Evolutionary conservation across 345 rosid genomes (phyloP).

Genomic region (Murraya paniculata): DNA sequence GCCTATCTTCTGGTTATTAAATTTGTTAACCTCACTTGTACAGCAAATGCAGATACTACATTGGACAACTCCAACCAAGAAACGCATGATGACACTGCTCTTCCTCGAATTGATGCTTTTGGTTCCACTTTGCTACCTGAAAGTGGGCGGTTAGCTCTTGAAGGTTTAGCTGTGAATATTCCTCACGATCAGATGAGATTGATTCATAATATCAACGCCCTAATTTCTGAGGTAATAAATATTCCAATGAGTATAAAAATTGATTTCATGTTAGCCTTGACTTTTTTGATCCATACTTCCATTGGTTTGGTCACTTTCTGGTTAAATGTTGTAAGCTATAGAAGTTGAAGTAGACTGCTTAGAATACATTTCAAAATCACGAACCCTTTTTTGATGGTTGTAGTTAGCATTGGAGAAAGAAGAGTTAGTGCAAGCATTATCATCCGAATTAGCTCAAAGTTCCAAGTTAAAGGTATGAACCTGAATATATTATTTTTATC

Average conservation of each 20-base stretch:
- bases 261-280: neutral
- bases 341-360: constrained; percentile 6
- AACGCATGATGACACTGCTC: constrained; percentile 26
- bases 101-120: constrained; percentile 38
- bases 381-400: constrained; percentile 19
- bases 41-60: constrained; percentile 28
- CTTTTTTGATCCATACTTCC: neutral
- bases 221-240: constrained; percentile 69
- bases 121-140: constrained; percentile 36
- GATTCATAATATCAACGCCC: constrained; percentile 64
- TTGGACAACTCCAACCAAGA: constrained; percentile 42
- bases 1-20: constrained; percentile 9
- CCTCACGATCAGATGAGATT: constrained; percentile 80
- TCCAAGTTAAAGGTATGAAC: constrained; percentile 68
- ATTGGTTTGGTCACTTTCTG: neutral
- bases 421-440: constrained; percentile 71
- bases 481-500: neutral
- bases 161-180: constrained; percentile 54
- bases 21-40: constrained; percentile 5
- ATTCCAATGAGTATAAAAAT: neutral
- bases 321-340: neutral
- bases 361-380: neutral
- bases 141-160: constrained; percentile 42
- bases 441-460: constrained; percentile 67
- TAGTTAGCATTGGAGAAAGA: constrained; percentile 90